These are phyloP conservation scores for Blakeslea trispora DNA, from an alignment of 371 early-diverging fungal genomes.

Conservation along the genomic window DNA sequence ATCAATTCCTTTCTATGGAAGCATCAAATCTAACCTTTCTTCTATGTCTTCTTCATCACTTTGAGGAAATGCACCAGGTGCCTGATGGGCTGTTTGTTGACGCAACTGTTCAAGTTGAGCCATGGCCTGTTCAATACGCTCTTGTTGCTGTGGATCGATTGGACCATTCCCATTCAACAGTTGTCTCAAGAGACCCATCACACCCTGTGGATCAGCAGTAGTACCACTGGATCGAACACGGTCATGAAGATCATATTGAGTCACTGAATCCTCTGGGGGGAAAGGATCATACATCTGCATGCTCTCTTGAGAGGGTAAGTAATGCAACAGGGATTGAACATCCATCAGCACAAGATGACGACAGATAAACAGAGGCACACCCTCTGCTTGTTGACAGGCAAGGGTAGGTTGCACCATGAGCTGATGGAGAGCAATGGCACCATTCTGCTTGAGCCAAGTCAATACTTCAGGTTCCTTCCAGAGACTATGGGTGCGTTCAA, in stretches of 20 bases:
- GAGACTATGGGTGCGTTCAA: slow-evolving; percentile 60
- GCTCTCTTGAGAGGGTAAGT: slow-evolving; percentile 57
- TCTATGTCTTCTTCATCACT: slow-evolving; percentile 28
- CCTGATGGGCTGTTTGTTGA: slow-evolving; percentile 22
- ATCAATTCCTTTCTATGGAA: too few species aligned
- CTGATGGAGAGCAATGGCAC: slow-evolving; percentile 13
- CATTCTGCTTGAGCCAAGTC: slow-evolving; percentile 51
- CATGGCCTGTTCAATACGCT: slow-evolving; percentile 28
- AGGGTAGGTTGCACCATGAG: slow-evolving; percentile 18
- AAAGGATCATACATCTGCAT: slow-evolving; percentile 76
- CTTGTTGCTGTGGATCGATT: slow-evolving; percentile 19
- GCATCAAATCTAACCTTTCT: too few species aligned
- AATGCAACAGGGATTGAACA: slow-evolving; percentile 55
- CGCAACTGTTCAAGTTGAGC: slow-evolving; percentile 32
- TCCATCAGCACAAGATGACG: slow-evolving; percentile 78
- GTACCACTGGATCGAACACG: slow-evolving; percentile 16
- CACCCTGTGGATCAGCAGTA: slow-evolving; percentile 19
- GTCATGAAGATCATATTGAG: slow-evolving; percentile 47
- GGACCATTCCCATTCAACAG: slow-evolving; percentile 21
- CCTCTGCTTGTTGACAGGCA: slow-evolving; percentile 19
- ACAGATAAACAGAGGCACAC: slow-evolving; percentile 62
- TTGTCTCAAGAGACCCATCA: slow-evolving; percentile 20
- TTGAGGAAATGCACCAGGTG: slow-evolving; percentile 47
- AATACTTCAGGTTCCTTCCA: slow-evolving; percentile 79
- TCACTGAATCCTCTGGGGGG: slow-evolving; percentile 65